Base-by-base conservation (phyloP, 2,329 filamentous ascomycete species). In the Fusarium cyanostomum region DNA sequence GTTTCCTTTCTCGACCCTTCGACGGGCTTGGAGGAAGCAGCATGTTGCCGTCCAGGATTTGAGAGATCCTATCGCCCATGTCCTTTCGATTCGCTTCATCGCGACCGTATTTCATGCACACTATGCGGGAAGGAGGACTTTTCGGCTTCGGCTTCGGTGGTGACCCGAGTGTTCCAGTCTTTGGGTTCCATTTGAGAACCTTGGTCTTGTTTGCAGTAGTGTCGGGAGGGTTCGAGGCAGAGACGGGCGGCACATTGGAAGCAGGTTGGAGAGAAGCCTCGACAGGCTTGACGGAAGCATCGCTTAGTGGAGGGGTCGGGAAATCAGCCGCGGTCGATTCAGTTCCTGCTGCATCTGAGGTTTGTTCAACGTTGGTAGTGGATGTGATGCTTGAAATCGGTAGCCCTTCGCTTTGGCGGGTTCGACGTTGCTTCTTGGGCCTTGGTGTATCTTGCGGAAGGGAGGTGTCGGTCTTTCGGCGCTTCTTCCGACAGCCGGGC, bases 151-250 rank as follows among this genome's bases (percentile, higher is more conserved):
- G 77, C 43, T 81, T 84, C 1, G 86, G 86, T 0, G 87, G 85
- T 5, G 86, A 86, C 5, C 86, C 85, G 45, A 89, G 82, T 2
- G 86, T 89, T 6, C 86, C 86, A 2, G 86, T 89, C 59, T 81
- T 84, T 1, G 80, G 79, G 59, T 89, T 88, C 66, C 88, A 80
- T 59, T 78, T 82, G 16, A 89, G 72, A 1, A 89, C 64, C 62
- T 84, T 87, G 38, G 77, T 80, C 1, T 80, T 76, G 48, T 78
- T 80, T 10, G 53, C 4, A 16, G 62, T 55, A 8, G 51, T 41
- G 16, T 68, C 56, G 13, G 56, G 28, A 28, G 64, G 39, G 26
- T 52, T 56, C 28, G 64, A 41, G 18, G 54, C 39, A 8, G 61
- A 26, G 15, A 33, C 42, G 12, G 54, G 10, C 27, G 56, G 37